phyloP scores from a whole-genome alignment of 208 protist species.

The Angomonas ambiguus region DNA sequence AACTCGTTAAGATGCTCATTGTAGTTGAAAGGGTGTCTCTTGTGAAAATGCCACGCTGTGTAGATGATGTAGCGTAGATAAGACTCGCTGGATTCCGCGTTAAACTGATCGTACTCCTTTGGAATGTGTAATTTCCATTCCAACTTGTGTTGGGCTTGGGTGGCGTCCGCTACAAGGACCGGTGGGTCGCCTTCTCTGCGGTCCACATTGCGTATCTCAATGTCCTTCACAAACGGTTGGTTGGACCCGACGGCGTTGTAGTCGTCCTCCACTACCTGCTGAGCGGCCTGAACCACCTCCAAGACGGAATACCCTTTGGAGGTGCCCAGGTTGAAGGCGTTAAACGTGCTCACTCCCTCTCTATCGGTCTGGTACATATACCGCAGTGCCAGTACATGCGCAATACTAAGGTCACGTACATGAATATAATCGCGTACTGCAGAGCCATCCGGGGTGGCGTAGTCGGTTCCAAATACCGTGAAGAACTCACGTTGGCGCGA shows the following conservation, averaged over 20 bases:
- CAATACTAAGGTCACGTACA: slow-evolving; percentile 95
- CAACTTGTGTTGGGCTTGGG: slow-evolving; percentile 50
- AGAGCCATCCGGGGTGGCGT: slow-evolving; percentile 93
- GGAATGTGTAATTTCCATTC: slow-evolving; percentile 62
- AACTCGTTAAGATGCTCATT: neutral
- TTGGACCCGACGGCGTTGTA: slow-evolving; percentile 30
- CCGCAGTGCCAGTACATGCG: slow-evolving; percentile 91
- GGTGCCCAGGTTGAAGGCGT: slow-evolving; percentile 95
- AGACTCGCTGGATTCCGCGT: slow-evolving; percentile 22
- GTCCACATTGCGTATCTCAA: slow-evolving; percentile 47
- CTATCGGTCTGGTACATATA: slow-evolving; percentile 31
- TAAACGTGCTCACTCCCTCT: slow-evolving; percentile 39
- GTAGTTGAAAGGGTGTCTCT: slow-evolving; percentile 29
- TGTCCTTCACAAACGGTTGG: slow-evolving; percentile 32
- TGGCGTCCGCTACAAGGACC: slow-evolving; percentile 64
- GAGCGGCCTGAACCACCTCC: slow-evolving; percentile 92
- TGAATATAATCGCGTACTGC: slow-evolving; percentile 98
- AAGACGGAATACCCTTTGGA: slow-evolving; percentile 93
- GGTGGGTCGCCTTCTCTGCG: slow-evolving; percentile 71
- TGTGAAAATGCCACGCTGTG: slow-evolving; percentile 77
- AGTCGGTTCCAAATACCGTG: slow-evolving; percentile 92
- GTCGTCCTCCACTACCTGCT: slow-evolving; percentile 44
- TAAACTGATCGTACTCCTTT: neutral
- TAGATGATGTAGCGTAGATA: slow-evolving; percentile 78
- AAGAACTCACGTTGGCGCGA: neutral